Evolutionary conservation across 208 protist species (phyloP), one percentile per base, ranked within the genome.

Genomic region (Porcisia hertigi): DNA sequence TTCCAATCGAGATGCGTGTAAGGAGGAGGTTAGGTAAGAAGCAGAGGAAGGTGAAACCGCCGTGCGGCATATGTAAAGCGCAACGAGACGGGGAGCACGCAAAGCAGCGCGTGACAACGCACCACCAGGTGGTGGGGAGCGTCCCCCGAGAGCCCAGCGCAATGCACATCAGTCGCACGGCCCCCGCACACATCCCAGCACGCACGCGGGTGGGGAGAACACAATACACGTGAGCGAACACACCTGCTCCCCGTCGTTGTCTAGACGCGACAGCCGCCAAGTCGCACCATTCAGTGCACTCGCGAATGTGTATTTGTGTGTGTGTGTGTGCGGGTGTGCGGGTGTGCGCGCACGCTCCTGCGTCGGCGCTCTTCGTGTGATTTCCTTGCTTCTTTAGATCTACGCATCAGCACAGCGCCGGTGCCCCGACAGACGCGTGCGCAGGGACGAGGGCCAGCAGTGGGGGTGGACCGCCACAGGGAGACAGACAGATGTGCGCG

Each of bases 401-500:
- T 66, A 70, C 65, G 65, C n/a, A n/a, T 6, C 65, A 70, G 62
- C n/a, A 25, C 62, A 47, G 62, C 39, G n/a, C 8, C n/a, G 8
- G 18, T 45, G 39, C 62, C 62, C 39, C 39, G 30, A 25, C 62
- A 66, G 39, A 47, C 62, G 39, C 62, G 39, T 14, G 39, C 43
- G 39, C 39, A 5, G 62, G n/a, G 62, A 49, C 62, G 62, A 25
- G 62, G 39, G 62, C 36, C n/a, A 34, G 36, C 18, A 5, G 4
- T 2, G 39, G 39, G 20, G 39, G 20, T 23, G 16, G 39, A 64
- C 59, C 39, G 62, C 11, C 62, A 30, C 62, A 49, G 45, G 62
- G 39, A 45, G 43, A 49, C 14, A 66, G 4, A 34, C 18, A 12
- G 36, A 11, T 16, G 62, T 34, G 11, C 62, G n/a, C 18, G n/a